Percentiles rank a stretch among this genome's conserved stretches.
phyloP scores from a whole-genome alignment of 208 protist species.

The Crithidia fasciculata region DNA sequence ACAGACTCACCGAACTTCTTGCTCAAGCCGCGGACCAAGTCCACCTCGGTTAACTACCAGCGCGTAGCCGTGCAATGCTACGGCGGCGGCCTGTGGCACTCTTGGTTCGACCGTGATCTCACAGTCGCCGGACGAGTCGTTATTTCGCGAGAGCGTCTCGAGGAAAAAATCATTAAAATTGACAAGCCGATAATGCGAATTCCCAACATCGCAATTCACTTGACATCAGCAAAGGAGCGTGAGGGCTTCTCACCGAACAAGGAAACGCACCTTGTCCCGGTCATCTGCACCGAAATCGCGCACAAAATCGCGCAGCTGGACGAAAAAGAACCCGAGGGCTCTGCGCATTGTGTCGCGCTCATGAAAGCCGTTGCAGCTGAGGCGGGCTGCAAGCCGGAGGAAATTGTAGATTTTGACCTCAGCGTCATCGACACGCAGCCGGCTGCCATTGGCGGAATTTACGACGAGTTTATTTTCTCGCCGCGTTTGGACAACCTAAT shows the following conservation, averaged over 20 bases:
- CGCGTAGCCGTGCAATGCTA: slow-evolving; percentile 87
- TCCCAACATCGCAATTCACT: slow-evolving; percentile 96
- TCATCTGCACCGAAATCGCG: slow-evolving; percentile 78
- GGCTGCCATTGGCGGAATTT: slow-evolving; percentile 88
- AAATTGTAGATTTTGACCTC: slow-evolving; percentile 97
- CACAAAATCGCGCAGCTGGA: slow-evolving; percentile 26
- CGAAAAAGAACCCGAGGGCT: slow-evolving; percentile 11
- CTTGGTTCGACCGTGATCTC: slow-evolving; percentile 92
- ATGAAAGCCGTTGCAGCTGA: slow-evolving; percentile 76
- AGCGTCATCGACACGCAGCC: slow-evolving; percentile 94
- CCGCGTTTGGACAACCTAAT: slow-evolving; percentile 96
- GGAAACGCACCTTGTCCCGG: slow-evolving; percentile 94
- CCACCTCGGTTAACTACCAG: slow-evolving; percentile 42
- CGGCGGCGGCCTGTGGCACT: slow-evolving; percentile 90
- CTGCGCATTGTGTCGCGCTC: slow-evolving; percentile 73
- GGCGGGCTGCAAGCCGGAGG: slow-evolving; percentile 52
- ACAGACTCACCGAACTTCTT: slow-evolving; percentile 96
- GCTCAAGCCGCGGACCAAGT: slow-evolving; percentile 76
- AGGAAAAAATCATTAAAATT: slow-evolving; percentile 74
- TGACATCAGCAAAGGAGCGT: slow-evolving; percentile 81
- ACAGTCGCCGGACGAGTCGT: slow-evolving; percentile 88
- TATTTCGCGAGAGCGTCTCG: slow-evolving; percentile 38
- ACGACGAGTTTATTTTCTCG: slow-evolving; percentile 96
- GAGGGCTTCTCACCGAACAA: slow-evolving; percentile 94
- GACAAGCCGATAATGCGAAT: slow-evolving; percentile 94